Conservation (phyloP, 116 monocot genomes). For the Phalaenopsis hybrid region DNA sequence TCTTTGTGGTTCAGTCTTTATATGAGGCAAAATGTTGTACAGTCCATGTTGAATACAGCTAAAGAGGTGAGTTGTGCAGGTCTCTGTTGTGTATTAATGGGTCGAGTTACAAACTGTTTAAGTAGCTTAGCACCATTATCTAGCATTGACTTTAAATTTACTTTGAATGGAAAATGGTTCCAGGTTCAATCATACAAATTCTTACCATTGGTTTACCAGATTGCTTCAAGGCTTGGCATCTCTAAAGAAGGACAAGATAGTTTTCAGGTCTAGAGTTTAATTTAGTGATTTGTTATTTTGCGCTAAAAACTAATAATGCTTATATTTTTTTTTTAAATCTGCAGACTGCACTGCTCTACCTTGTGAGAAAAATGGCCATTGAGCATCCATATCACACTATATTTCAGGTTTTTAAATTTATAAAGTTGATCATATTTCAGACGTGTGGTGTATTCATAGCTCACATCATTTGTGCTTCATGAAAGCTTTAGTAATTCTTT, state of each 20-base stretch:
- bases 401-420: slow-evolving; percentile 61
- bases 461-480: neutral
- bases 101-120: neutral
- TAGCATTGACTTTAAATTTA: neutral
- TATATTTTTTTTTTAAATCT: slow-evolving; percentile 4
- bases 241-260: slow-evolving; percentile 71
- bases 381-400: slow-evolving; percentile 97
- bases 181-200: slow-evolving; percentile 96
- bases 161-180: slow-evolving; percentile 9
- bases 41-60: slow-evolving; percentile 65
- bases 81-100: neutral
- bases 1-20: slow-evolving; percentile 91
- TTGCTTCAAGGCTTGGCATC: slow-evolving; percentile 91
- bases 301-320: neutral
- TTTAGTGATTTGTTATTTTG: neutral
- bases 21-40: slow-evolving; percentile 56
- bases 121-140: neutral
- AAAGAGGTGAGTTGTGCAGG: slow-evolving; percentile 41
- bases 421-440: neutral
- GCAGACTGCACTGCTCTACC: slow-evolving; percentile 74
- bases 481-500: neutral
- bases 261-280: slow-evolving; percentile 58
- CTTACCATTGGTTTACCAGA: slow-evolving; percentile 94
- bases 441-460: neutral
- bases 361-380: slow-evolving; percentile 92